Evolutionary conservation across 2,329 filamentous ascomycete species (phyloP).

Genomic region (Botrytis squamosa): DNA sequence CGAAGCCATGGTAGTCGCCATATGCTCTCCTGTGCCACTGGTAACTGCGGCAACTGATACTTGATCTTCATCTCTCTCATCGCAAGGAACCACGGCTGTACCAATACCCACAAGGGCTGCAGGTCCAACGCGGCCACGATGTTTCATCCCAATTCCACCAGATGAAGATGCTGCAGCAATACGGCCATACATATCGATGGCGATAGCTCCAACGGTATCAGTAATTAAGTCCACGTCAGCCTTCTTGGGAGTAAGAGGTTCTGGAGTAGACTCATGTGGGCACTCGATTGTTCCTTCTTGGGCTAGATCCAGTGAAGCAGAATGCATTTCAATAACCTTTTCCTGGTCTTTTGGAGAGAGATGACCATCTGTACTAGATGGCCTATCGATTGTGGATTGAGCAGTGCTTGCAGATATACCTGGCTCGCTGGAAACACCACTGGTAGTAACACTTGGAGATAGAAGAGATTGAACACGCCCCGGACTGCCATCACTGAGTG

Average conservation of each 20-base stretch:
- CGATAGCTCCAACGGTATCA: slow-evolving; percentile 95
- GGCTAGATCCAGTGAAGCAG: slow-evolving; percentile 24
- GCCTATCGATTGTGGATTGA: slow-evolving; percentile 15
- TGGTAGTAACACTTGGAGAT: slow-evolving; percentile 26
- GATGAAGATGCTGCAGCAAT: slow-evolving; percentile 96
- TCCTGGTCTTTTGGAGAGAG: slow-evolving; percentile 26
- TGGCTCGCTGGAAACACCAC: slow-evolving; percentile 26
- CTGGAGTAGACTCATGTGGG: slow-evolving; percentile 19
- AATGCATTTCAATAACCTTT: slow-evolving; percentile 18
- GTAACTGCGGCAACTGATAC: slow-evolving; percentile 80
- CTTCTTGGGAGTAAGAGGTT: slow-evolving; percentile 21
- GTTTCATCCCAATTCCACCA: slow-evolving; percentile 98
- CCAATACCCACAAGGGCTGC: slow-evolving; percentile 91
- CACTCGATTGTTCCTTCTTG: slow-evolving; percentile 32
- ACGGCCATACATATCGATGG: slow-evolving; percentile 78
- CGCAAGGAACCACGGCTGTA: slow-evolving; percentile 79
- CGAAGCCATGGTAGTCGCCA: slow-evolving; percentile 92
- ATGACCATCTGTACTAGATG: slow-evolving; percentile 34
- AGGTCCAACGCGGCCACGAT: slow-evolving; percentile 84
- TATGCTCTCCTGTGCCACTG: slow-evolving; percentile 95
- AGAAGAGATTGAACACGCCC: slow-evolving; percentile 36
- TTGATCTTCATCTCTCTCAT: slow-evolving; percentile 66
- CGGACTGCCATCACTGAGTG: slow-evolving; percentile 29
- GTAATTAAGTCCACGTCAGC: slow-evolving; percentile 65
- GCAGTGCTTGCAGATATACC: slow-evolving; percentile 27